Evolutionary conservation across 257 asterid species (phyloP), one percentile per base, ranked within the genome.

Genomic region (Gardenia jasminoides): DNA sequence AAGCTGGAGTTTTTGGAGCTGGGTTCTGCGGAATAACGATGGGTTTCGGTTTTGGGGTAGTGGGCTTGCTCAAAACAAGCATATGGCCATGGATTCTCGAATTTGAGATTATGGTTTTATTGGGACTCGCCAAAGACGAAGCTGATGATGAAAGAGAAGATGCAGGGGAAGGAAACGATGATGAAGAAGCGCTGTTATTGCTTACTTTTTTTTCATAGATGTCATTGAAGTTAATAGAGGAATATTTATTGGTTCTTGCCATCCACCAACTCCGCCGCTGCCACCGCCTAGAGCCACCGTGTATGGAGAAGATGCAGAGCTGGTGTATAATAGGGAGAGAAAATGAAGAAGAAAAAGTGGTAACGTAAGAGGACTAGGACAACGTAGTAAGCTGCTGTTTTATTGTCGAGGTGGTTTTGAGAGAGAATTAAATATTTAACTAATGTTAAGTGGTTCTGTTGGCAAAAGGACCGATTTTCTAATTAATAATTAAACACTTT

Each of bases 221-320:
- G 79, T 89, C 97, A 86, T 92, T 92, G 90, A 90, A 88, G 72
- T 92, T 92, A 86, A 92, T 83, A 79, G 94, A 84, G 89, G 91
- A 76, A 83, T 92, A 92, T 81, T 92, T 92, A 85, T 92, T 92
- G 90, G 81, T 89, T 84, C 90, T 92, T 88, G 97, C 97, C 97
- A 92, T 92, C 92, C 97, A 92, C 90, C 91, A 39, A 76, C 79
- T 20, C 85, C 83, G 73, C 86, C 82, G 76, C 76, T 81, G 82
- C 82, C 87, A 71, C 90, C 83, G 85, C 78, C 83, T 77, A 33
- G 17, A 62, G 88, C 91, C 88, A 85, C 91, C 85, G 83, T 88
- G 59, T 73, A 66, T 75, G 83, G 85, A 82, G 85, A 46, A 61
- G 41, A 43, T 19, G 83, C 58, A 56, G 54, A 30, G 73, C 47